phyloP scores from a whole-genome alignment of 257 asterid genomes.

The Plantago ovata region DNA sequence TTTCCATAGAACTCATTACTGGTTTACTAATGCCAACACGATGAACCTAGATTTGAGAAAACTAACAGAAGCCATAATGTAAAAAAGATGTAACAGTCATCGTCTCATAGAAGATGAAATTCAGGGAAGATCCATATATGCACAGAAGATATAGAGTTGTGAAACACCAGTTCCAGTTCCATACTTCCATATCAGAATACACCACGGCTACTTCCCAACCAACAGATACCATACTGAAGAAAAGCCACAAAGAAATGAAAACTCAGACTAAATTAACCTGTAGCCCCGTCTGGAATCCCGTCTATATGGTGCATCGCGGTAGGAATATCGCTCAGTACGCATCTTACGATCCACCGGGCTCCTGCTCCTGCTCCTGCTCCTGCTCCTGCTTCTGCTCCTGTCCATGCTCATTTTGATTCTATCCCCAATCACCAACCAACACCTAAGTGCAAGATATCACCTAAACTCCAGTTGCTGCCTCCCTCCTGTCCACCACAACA shows the following conservation, averaged over 20 bases:
- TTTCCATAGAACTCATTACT: no score
- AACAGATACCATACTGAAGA: constrained; percentile 30
- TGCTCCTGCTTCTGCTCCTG: constrained; percentile 56
- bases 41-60: not conserved
- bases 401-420: constrained; percentile 66
- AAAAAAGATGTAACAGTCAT: not conserved
- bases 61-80: not conserved
- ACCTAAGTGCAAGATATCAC: constrained; percentile 46
- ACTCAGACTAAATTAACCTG: constrained; percentile 74
- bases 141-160: constrained; percentile 3
- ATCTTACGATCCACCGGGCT: constrained; percentile 95
- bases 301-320: constrained; percentile 94
- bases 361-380: constrained; percentile 84
- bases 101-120: not conserved
- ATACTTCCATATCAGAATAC: constrained; percentile 24
- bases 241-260: constrained; percentile 35
- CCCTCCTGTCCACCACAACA: constrained; percentile 99
- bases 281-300: constrained; percentile 79
- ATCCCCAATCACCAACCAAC: constrained; percentile 46
- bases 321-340: constrained; percentile 70
- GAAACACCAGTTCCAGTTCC: constrained; percentile 22
- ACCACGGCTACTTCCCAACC: constrained; percentile 22
- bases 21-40: not conserved
- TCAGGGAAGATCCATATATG: constrained; percentile 6
- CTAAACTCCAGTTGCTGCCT: constrained; percentile 65